Conservation (phyloP, 2,329 filamentous ascomycete species). For the Epichloe hybrida region DNA sequence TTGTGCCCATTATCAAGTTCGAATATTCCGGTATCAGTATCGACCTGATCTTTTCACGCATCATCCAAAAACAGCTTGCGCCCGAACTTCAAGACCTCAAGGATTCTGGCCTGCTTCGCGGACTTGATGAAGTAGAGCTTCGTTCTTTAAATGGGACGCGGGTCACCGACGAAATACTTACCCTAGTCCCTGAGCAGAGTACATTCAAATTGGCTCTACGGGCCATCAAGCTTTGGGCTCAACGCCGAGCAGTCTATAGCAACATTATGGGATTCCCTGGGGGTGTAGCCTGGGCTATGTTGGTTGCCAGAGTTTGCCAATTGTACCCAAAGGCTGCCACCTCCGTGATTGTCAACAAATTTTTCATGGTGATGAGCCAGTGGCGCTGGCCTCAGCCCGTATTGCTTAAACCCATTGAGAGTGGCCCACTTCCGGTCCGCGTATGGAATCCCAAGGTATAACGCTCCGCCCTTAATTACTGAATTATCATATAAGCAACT, state of each 20-base stretch:
- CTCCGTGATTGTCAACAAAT: conserved; percentile 80
- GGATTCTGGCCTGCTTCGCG: conserved; percentile 73
- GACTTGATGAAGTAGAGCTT: conserved; percentile 74
- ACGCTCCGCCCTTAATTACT: not conserved
- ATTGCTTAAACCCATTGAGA: conserved; percentile 75
- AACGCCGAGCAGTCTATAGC: conserved; percentile 81
- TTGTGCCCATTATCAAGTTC: conserved; percentile 95
- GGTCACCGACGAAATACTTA: conserved; percentile 84
- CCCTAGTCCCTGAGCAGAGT: conserved; percentile 75
- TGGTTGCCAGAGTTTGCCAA: conserved; percentile 90
- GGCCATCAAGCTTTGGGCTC: conserved; percentile 93
- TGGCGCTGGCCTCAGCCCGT: conserved; percentile 97
- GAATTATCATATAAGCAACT: conserved; percentile 4
- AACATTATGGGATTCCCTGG: conserved; percentile 95
- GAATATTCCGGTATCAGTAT: conserved; percentile 85
- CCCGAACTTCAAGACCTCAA: conserved; percentile 54
- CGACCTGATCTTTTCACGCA: conserved; percentile 78
- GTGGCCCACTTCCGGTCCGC: conserved; percentile 64
- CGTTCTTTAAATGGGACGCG: conserved; percentile 87
- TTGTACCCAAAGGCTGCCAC: conserved; percentile 87
- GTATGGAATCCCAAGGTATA: conserved; percentile 86
- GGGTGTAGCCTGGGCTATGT: conserved; percentile 95
- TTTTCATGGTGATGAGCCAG: conserved; percentile 80
- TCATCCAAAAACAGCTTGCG: conserved; percentile 58
- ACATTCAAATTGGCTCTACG: conserved; percentile 82